A percentile compares a stretch with the other conserved stretches of the same genome.
Evolutionary conservation across 495 filamentous ascomycete species (phyloP).

Genomic region (Hypoxylon subgilvum): DNA sequence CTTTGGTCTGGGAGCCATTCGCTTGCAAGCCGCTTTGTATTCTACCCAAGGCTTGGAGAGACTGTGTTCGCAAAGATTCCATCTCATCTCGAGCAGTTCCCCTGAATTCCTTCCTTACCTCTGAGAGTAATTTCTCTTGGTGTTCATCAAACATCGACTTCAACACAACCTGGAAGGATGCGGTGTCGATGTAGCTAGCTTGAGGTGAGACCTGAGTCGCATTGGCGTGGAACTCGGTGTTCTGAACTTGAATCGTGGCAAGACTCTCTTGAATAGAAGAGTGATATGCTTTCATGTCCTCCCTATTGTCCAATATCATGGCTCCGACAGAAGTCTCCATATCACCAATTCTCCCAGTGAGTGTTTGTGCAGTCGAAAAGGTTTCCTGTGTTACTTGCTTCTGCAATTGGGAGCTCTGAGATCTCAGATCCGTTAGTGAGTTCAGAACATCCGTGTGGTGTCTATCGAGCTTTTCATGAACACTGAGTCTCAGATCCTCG

Average conservation of each 20-base stretch:
- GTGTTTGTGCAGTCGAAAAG: not conserved
- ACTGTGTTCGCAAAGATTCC: not conserved
- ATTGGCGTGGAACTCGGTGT: not conserved
- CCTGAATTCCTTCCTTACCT: conserved; percentile 12
- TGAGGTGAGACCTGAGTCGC: not conserved
- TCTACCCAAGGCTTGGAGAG: not conserved
- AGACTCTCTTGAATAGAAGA: not conserved
- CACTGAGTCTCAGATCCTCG: not conserved
- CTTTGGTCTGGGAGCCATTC: not conserved
- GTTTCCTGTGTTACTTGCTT: not conserved
- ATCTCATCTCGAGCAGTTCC: conserved; percentile 9
- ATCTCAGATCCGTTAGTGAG: not conserved
- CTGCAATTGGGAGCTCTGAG: not conserved
- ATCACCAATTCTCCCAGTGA: not conserved
- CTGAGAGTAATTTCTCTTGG: not conserved
- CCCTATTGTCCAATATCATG: not conserved
- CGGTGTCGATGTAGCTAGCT: not conserved
- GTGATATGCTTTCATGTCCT: not conserved
- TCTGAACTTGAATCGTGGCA: not conserved
- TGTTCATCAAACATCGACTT: conserved; percentile 12
- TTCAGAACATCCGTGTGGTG: not conserved
- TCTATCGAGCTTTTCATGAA: not conserved
- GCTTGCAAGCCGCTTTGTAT: not conserved
- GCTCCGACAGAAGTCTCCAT: not conserved
- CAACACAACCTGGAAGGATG: not conserved